Evolutionary conservation across 2,329 filamentous ascomycete genomes (phyloP).

Genomic region (Paecilomyces dactylethromorphus): DNA sequence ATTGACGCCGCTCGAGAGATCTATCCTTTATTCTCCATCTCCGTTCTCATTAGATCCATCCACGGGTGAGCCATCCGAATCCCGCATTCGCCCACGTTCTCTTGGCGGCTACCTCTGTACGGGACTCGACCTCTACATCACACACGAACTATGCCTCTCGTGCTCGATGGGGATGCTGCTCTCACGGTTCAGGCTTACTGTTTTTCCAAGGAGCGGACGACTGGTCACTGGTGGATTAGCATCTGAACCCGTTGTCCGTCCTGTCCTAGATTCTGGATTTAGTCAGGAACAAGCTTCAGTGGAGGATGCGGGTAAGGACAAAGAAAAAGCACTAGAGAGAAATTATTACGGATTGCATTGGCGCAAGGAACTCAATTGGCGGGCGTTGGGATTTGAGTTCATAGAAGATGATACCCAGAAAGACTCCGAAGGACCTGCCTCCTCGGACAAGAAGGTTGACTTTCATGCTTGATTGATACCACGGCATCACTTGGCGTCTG

Average conservation of each 20-base stretch:
- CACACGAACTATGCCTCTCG: conserved; percentile 93
- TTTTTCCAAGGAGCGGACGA: conserved; percentile 58
- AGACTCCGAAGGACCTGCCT: background rate
- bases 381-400: conserved; percentile 43
- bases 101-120: conserved; percentile 88
- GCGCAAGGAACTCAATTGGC: conserved; percentile 51
- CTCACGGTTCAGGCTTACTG: conserved; percentile 79
- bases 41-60: background rate
- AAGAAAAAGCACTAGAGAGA: conserved; percentile 5
- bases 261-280: conserved; percentile 4
- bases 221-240: conserved; percentile 82
- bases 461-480: conserved; percentile 16
- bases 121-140: conserved; percentile 86
- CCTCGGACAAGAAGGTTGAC: conserved; percentile 2
- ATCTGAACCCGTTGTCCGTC: conserved; percentile 51
- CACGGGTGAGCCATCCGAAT: conserved; percentile 34
- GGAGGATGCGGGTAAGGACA: conserved; percentile 20
- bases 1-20: conserved; percentile 38
- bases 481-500: background rate
- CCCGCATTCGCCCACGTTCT: conserved; percentile 63
- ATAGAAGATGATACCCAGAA: conserved; percentile 19
- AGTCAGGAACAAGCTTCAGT: background rate
- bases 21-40: conserved; percentile 36
- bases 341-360: conserved; percentile 56
- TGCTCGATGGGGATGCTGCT: conserved; percentile 96